Base-by-base conservation (phyloP, 495 filamentous ascomycete genomes). In the Emericellopsis terricola region DNA sequence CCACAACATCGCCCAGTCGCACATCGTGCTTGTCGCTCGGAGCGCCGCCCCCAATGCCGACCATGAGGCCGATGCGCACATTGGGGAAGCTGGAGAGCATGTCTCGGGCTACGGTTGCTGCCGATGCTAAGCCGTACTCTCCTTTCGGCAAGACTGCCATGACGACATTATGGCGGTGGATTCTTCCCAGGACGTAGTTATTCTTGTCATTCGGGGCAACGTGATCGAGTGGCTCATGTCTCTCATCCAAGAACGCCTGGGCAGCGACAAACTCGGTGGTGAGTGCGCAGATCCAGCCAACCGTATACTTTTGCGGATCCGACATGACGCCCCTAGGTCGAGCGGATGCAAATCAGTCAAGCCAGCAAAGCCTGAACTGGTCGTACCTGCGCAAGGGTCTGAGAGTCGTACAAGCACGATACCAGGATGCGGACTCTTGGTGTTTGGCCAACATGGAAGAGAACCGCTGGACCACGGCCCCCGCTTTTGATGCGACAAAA, bases 271-370 rank as follows among this genome's bases (percentile, higher is more conserved):
- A 33, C 42, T 71, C 66, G 10, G 43, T 38, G 5, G 44, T 33
- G 3, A 70, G 42, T 2, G 63, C 56, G 40, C 55, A 66, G 17
- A 71, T 58, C 59, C 59, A 66, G 15, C 57, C 66, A 6, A 72
- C 52, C 2, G 51, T 59, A 37, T 65, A 72, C 5, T 64, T 14
- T 8, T 30, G n/a, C n/a, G n/a, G n/a, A n/a, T n/a, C n/a, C n/a
- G n/a, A n/a, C n/a, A n/a, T n/a, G n/a, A n/a, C n/a, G n/a, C n/a
- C n/a, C n/a, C 15, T 29, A 41, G 7, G 23, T 26, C 23, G 23
- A 6, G 23, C 11, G n/a, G n/a, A n/a, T n/a, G n/a, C n/a, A n/a
- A n/a, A n/a, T n/a, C n/a, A n/a, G n/a, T n/a, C n/a, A n/a, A n/a
- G n/a, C n/a, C n/a, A n/a, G n/a, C n/a, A n/a, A n/a, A n/a, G n/a